Evolutionary conservation across 1,284 basidiomycete genomes (phyloP).

Genomic region (Peniophora sp.): DNA sequence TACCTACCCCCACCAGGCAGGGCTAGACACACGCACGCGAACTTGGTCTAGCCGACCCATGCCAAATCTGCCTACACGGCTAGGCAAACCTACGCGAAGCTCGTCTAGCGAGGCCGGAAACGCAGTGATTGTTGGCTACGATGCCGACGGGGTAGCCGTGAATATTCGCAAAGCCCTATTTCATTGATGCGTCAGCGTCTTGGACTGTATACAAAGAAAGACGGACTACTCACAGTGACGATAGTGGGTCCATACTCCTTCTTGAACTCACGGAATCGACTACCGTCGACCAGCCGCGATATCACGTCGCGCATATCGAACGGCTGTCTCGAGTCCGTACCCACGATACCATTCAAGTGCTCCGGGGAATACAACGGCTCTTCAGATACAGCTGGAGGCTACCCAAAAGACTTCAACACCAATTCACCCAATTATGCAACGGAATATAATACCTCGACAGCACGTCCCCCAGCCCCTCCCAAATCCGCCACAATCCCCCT

Average conservation of each 20-base stretch:
- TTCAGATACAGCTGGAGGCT: constrained; percentile 57
- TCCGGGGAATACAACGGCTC: constrained; percentile 73
- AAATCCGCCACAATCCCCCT: constrained; percentile 78
- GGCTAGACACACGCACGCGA: no score
- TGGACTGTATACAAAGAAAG: constrained; percentile 1
- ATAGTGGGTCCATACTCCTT: constrained; percentile 89
- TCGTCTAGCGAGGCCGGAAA: no score
- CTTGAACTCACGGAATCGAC: constrained; percentile 92
- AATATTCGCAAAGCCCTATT: constrained; percentile 82
- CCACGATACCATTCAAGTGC: constrained; percentile 88
- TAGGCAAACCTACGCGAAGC: no score
- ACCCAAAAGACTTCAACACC: constrained; percentile 6
- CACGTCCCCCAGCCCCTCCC: constrained; percentile 46
- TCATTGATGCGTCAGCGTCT: neutral
- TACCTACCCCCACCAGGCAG: no score
- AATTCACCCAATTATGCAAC: neutral
- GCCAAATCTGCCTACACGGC: no score
- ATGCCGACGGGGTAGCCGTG: constrained; percentile 88
- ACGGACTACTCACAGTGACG: constrained; percentile 60
- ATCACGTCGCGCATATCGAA: constrained; percentile 96
- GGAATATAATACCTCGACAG: constrained; percentile 19
- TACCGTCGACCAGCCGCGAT: constrained; percentile 86
- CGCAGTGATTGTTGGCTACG: constrained; percentile 89
- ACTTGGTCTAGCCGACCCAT: no score
- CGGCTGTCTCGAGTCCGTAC: constrained; percentile 78